Evolutionary conservation across 257 asterid species (phyloP).

Genomic region (Paulownia fortunei): DNA sequence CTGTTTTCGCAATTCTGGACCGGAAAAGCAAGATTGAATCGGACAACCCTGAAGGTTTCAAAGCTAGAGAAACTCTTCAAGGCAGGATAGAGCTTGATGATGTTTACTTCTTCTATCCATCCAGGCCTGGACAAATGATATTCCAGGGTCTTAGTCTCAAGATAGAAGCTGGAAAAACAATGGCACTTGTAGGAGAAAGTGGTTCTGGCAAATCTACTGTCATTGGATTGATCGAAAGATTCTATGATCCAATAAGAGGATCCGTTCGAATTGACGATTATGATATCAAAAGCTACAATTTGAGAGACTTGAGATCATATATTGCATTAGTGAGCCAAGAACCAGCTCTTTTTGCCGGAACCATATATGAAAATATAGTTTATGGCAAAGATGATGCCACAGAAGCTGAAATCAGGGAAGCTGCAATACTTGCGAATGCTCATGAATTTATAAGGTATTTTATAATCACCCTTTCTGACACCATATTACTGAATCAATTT

Average conservation of each 20-base stretch:
- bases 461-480: not conserved
- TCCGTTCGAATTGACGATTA: conserved; percentile 45
- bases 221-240: conserved; percentile 53
- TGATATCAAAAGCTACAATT: conserved; percentile 44
- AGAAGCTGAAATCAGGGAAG: conserved; percentile 50
- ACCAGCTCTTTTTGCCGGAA: conserved; percentile 59
- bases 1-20: conserved; percentile 46
- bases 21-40: conserved; percentile 47
- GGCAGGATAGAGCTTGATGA: conserved; percentile 50
- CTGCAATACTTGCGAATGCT: conserved; percentile 62
- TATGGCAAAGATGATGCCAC: conserved; percentile 51
- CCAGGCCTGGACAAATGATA: conserved; percentile 53
- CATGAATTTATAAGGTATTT: conserved; percentile 62
- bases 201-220: conserved; percentile 67
- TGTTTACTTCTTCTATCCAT: conserved; percentile 53
- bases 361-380: conserved; percentile 50
- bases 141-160: conserved; percentile 45
- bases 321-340: conserved; percentile 66
- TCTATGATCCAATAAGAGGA: conserved; percentile 55
- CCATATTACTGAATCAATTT: not conserved
- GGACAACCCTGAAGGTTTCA: conserved; percentile 32
- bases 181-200: conserved; percentile 58
- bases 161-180: conserved; percentile 49
- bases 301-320: conserved; percentile 48
- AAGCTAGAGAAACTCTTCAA: conserved; percentile 26